Conservation (phyloP, 148 eudicot species). For the Cornus kousa region DNA sequence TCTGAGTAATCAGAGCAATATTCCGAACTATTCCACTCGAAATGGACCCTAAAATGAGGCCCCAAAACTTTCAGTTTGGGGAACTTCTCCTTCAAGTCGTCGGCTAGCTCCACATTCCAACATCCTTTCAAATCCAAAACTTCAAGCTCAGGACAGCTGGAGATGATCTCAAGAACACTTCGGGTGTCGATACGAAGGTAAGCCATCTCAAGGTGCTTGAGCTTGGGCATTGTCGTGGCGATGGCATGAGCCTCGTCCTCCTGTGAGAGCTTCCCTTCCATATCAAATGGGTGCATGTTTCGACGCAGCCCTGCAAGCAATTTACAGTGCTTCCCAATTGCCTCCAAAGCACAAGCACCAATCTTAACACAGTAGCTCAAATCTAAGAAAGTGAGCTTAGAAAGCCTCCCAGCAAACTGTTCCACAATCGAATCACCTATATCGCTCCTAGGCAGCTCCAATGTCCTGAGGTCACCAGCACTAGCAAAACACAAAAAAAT, state of each 20-base stretch:
- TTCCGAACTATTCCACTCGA: slow-evolving; percentile 35
- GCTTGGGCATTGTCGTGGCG: slow-evolving; percentile 65
- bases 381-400: slow-evolving; percentile 43
- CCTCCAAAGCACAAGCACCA: slow-evolving; percentile 49
- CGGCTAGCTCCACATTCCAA: slow-evolving; percentile 62
- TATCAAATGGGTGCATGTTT: slow-evolving; percentile 64
- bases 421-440: slow-evolving; percentile 57
- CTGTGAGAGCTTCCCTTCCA: slow-evolving; percentile 36
- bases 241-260: slow-evolving; percentile 65
- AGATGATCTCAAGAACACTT: slow-evolving; percentile 52
- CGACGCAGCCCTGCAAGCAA: slow-evolving; percentile 49
- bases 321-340: slow-evolving; percentile 63
- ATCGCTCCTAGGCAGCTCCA: slow-evolving; percentile 53
- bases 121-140: slow-evolving; percentile 71
- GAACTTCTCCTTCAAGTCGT: slow-evolving; percentile 41
- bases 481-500: slow-evolving; percentile 28
- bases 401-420: slow-evolving; percentile 51
- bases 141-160: slow-evolving; percentile 49
- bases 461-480: slow-evolving; percentile 50
- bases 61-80: slow-evolving; percentile 54
- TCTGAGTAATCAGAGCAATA: slow-evolving; percentile 56
- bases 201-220: slow-evolving; percentile 64
- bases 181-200: slow-evolving; percentile 43
- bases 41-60: slow-evolving; percentile 55
- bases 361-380: slow-evolving; percentile 59